Evolutionary conservation across 83 land plant species (phyloP), one percentile per base, ranked within the genome.

Genomic region (Thuja plicata): DNA sequence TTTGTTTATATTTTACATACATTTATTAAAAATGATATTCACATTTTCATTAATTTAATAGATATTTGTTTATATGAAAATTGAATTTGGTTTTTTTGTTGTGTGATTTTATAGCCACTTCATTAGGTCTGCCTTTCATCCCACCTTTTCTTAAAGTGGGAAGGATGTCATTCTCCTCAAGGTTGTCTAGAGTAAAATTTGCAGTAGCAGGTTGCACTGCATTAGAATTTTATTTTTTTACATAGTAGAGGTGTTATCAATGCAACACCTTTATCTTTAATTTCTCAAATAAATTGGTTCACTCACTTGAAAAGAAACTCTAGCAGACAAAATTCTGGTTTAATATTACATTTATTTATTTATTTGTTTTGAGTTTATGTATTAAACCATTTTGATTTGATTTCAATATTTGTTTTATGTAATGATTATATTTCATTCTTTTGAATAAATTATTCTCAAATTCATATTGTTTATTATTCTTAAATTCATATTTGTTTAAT

Each of bases 131-230:
- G 3, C 95, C 93, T 12, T 79, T 82, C 4, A 40, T 94, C 43
- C 91, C 88, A 8, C 95, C 95, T 0, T 92, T 90, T 27, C 87
- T 12, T 13, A 86, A 73, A 71, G 30, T n/a, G 81, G 16, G 41
- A 70, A 5, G 40, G 84, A 37, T 19, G 12, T 8, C 82, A 57
- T 43, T n/a, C 52, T n/a, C 54, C 16, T 84, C 34, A 48, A 81
- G 84, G 21, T 13, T 8, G 27, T 19, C 27, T 0, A 93, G 95
- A 12, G 92, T 88, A 15, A 94, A 94, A 57, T 94, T 94, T 76
- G 95, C 95, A 7, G 88, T 91, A 15, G 90, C 92, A 3, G 93
- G 93, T 38, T 90, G 93, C 7, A 91, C 95, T 3, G 94, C 94
- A 16, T 87, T 93, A 7, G 88, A 90, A 80, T 7, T 55, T 89